Conservation (phyloP, 345 rosid species). For the Gossypium anomalum region DNA sequence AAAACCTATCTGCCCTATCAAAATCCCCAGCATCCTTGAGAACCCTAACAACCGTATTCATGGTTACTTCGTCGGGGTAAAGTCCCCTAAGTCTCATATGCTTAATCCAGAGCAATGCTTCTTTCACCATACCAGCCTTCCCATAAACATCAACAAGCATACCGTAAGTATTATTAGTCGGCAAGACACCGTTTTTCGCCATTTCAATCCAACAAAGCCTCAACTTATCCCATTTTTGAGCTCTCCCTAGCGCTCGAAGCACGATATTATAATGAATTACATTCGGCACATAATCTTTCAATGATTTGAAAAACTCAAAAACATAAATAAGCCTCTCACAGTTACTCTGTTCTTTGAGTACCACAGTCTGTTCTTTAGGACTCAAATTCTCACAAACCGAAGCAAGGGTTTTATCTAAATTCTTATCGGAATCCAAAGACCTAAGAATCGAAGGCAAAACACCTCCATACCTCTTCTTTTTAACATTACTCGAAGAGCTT, state of each 20-base stretch:
- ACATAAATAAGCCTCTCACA: conserved; percentile 58
- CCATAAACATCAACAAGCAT: conserved; percentile 93
- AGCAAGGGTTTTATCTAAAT: conserved; percentile 51
- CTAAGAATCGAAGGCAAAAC: conserved; percentile 57
- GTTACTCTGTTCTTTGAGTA: conserved; percentile 63
- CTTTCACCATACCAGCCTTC: conserved; percentile 74
- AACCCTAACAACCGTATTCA: conserved; percentile 73
- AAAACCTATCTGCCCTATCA: conserved; percentile 74
- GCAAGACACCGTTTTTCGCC: conserved; percentile 67
- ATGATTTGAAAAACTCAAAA: conserved; percentile 66
- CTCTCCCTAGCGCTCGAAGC: conserved; percentile 74
- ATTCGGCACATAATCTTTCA: conserved; percentile 56
- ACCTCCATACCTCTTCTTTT: conserved; percentile 46
- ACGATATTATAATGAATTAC: conserved; percentile 82
- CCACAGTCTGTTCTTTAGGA: conserved; percentile 76
- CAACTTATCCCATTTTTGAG: conserved; percentile 80
- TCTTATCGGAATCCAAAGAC: conserved; percentile 49
- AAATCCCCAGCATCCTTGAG: conserved; percentile 69
- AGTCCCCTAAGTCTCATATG: conserved; percentile 71
- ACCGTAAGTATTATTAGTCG: conserved; percentile 68
- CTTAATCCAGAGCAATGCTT: conserved; percentile 83
- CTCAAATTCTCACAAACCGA: conserved; percentile 47
- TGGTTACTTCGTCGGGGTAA: conserved; percentile 76
- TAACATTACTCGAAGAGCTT: conserved; percentile 31
- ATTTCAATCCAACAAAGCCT: conserved; percentile 80